Evolutionary conservation across 305 asterid genomes (phyloP), one percentile per base, ranked within the genome.

Genomic region (Coffea humblotiana): DNA sequence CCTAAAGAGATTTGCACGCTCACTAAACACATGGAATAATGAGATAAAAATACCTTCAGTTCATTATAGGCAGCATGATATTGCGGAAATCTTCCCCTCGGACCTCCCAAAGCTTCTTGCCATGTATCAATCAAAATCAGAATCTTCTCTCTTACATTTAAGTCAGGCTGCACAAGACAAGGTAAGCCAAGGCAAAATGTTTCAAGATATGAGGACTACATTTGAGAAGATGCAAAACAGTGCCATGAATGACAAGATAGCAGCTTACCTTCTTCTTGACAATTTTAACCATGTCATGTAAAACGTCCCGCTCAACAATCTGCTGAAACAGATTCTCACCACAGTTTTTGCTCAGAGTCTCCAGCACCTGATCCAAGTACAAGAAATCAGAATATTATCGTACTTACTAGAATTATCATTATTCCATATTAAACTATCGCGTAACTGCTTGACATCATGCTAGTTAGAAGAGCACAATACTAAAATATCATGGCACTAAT

Each of bases 91-190:
- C 89, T 88, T 82, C 93, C 98, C 80, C 87, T 74, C 18, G 92
- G 87, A 11, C 99, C 99, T 75, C 97, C 98, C 70, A 94, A 84
- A 82, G 98, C 99, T 88, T 89, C 99, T 90, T 96, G 98, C 99
- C 98, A 96, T 75, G 95, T 80, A 88, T 96, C 99, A 56, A 96
- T 89, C 93, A 96, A 78, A 80, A 83, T 86, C 77, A 96, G 89
- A 82, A 96, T 94, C 94, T 96, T 96, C 93, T 96, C 99, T 87
- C 98, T 90, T 85, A 96, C 99, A 81, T 84, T 89, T 81, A 94
- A 87, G 87, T 96, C 99, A 74, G 98, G 98, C 99, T 96, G 93
- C 86, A 85, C 78, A 89, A 12, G 70, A 27, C 27, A 40, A 14
- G 79, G 73, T 14, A 78, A 56, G 25, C 9, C 10, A 85, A 58